Evolutionary conservation across 1,284 basidiomycete species (phyloP), one percentile per base, ranked within the genome.

Genomic region (Rhodotorula sp.): DNA sequence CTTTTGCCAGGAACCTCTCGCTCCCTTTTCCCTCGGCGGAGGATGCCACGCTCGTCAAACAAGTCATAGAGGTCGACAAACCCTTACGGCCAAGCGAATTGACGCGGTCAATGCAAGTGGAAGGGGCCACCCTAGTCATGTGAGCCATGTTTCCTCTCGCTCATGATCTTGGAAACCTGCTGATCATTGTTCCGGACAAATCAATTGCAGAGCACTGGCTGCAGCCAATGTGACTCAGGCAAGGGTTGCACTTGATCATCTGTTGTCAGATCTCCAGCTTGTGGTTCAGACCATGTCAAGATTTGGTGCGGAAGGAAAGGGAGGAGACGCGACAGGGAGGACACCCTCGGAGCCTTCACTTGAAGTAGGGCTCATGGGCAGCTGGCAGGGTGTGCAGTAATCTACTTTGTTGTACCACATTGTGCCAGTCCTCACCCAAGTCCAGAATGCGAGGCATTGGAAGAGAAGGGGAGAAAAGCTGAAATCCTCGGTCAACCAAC

Each of bases 181-280:
- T 65, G 29, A 63, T 56, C 29, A 39, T 8, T 20, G 43, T 12
- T 51, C 18, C 23, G 29, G 10, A 10, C 16, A 2, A 8, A 15
- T 3, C 12, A 14, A 6, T 12, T 18, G n/a, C 60, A 77, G 75
- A n/a, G 49, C 57, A 1, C 73, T 79, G 51, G 58, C 52, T 6
- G 79, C 79, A 2, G 62, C 72, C 6, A 78, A 78, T 4, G 73
- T 79, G 12, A 51, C 76, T 3, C 78, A 79, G 60, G 78, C 78
- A 1, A 69, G 79, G 16, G 79, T 80, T 2, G 78, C 79, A 12
- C 73, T 80, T 34, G 78, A 80, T 56, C 79, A 93, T 87, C 78
- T 90, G 85, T 64, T 82, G 69, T 60, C 84, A 84, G 72, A 88
- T 87, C 29, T 87, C 86, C 51, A 93, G 84, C 75, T 84, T 78